These are phyloP conservation scores for Berberis thunbergii DNA, from an alignment of 164 flowering plant genomes.

Conservation along the genomic window DNA sequence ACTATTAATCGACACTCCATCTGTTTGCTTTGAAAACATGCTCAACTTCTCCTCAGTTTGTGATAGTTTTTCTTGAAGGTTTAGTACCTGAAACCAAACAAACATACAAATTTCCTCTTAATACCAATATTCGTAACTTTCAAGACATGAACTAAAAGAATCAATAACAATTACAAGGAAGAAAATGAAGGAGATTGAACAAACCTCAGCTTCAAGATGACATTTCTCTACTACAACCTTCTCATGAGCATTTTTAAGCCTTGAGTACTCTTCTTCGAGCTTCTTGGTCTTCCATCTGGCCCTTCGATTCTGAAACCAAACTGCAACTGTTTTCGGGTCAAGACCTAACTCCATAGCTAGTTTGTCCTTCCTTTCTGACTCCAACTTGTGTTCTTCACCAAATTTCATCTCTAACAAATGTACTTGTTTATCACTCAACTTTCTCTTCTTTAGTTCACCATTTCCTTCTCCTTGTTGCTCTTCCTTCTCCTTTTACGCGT, in stretches of 20 bases:
- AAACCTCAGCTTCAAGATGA: conserved; percentile 61
- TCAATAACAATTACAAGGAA: background rate
- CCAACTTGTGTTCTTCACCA: conserved; percentile 56
- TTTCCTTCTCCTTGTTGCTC: conserved; percentile 18
- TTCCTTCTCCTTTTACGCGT: conserved; percentile 23
- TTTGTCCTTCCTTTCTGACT: conserved; percentile 53
- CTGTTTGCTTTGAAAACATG: conserved; percentile 25
- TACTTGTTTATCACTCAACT: conserved; percentile 50
- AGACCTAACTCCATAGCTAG: conserved; percentile 62
- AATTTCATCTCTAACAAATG: conserved; percentile 41
- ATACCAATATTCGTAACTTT: background rate
- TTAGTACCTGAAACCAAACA: conserved; percentile 33
- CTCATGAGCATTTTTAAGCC: conserved; percentile 38
- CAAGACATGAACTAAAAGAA: background rate
- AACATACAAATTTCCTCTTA: background rate
- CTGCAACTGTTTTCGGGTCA: conserved; percentile 71
- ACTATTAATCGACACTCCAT: conserved; percentile 5
- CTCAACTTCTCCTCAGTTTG: conserved; percentile 49
- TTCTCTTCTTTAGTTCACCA: conserved; percentile 39
- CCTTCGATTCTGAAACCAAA: conserved; percentile 76
- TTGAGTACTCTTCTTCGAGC: conserved; percentile 53
- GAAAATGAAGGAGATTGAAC: background rate
- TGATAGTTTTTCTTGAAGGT: conserved; percentile 40
- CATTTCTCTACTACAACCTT: conserved; percentile 37
- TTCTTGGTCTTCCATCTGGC: conserved; percentile 77